These are phyloP conservation scores for Cordyceps javanica DNA, from an alignment of 2,329 filamentous ascomycete species.

Conservation along the genomic window DNA sequence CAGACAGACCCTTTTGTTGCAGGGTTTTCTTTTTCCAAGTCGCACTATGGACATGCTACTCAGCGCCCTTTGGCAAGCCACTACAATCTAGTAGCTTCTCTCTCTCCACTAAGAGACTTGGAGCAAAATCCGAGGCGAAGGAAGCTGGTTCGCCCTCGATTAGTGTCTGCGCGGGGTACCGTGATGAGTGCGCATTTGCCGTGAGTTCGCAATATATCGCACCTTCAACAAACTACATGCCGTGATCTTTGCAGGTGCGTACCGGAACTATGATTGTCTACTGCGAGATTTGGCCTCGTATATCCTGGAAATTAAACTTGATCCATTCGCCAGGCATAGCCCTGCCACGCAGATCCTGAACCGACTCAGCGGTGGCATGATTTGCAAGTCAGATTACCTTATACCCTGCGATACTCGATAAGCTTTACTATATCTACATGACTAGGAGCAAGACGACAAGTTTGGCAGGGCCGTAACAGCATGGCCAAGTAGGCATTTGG, in stretches of 20 bases:
- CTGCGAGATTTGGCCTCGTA: constrained; percentile 1
- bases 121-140: background rate
- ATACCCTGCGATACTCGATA: background rate
- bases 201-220: no score
- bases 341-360: background rate
- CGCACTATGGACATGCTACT: background rate
- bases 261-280: background rate
- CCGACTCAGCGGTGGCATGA: background rate
- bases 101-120: background rate
- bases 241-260: background rate
- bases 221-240: no score
- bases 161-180: background rate
- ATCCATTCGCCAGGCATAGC: background rate
- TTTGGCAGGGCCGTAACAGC: background rate
- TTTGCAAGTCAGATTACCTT: background rate
- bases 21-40: constrained; percentile 3
- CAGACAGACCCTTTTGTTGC: background rate
- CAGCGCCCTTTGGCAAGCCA: background rate
- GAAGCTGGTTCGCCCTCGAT: no score
- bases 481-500: background rate
- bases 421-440: background rate
- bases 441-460: no score
- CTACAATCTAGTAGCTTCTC: background rate
- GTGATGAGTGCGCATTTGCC: background rate
- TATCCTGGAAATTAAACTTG: background rate